Evolutionary conservation across 2,329 filamentous ascomycete genomes (phyloP).

Genomic region (Cladosporium sp.): DNA sequence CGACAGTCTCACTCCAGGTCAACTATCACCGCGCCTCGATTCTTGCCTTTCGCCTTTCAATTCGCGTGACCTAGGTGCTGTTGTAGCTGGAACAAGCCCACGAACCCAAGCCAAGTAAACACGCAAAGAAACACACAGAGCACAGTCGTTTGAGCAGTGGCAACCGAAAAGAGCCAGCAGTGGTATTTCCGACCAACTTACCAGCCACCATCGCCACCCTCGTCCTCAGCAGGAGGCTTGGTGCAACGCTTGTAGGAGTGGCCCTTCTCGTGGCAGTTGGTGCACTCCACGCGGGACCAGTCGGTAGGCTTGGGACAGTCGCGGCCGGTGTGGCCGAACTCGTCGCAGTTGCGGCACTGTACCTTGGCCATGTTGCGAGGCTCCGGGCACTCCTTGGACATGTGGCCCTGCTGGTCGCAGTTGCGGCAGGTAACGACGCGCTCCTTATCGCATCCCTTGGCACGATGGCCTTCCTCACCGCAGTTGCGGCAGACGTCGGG

Average conservation of each 20-base stretch:
- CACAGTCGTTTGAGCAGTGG: not conserved
- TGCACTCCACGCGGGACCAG: constrained; percentile 49
- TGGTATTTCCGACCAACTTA: not conserved
- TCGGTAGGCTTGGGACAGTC: constrained; percentile 33
- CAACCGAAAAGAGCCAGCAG: not conserved
- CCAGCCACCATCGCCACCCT: constrained; percentile 13
- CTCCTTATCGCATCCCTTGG: constrained; percentile 37
- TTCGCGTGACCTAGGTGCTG: not conserved
- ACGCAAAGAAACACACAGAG: not conserved
- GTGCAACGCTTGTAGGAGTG: constrained; percentile 32
- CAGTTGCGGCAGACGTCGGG: constrained; percentile 39
- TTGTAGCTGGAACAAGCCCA: not conserved
- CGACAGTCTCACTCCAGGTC: not conserved
- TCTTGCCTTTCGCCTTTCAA: not conserved
- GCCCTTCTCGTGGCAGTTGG: constrained; percentile 42
- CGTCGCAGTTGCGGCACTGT: constrained; percentile 50
- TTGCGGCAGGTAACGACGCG: constrained; percentile 39
- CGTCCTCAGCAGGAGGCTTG: constrained; percentile 23
- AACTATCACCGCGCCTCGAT: not conserved
- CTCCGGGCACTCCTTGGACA: constrained; percentile 64
- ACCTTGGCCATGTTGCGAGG: constrained; percentile 54
- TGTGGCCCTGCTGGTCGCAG: constrained; percentile 55
- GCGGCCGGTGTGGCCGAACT: constrained; percentile 31
- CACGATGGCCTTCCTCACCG: constrained; percentile 34
- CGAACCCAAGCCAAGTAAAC: not conserved